Percentiles rank a stretch among this genome's conserved stretches.
Evolutionary conservation across 257 asterid genomes (phyloP).

Genomic region (Cruciata laevipes): DNA sequence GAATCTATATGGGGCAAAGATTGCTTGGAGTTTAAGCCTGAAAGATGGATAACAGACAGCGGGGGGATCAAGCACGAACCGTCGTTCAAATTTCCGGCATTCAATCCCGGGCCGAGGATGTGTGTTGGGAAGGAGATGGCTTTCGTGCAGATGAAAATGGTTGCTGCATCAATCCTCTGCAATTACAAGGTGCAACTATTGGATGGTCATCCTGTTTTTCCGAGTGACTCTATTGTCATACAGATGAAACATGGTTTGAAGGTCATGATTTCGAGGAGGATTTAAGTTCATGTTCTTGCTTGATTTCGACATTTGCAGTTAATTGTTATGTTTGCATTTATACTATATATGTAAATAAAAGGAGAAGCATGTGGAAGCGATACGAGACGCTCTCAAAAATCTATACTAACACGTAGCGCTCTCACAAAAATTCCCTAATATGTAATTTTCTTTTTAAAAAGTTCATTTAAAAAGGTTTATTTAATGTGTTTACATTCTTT

Average conservation of each 20-base stretch:
- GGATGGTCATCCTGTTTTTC: constrained; percentile 5
- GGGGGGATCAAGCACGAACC: neutral
- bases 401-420: too few relatives aligned
- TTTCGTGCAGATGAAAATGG: constrained; percentile 16
- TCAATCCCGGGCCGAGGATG: constrained; percentile 23
- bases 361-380: too few relatives aligned
- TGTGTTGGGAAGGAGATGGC: constrained; percentile 27
- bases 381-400: too few relatives aligned
- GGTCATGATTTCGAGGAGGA: neutral
- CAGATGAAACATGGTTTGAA: constrained; percentile 10
- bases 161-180: constrained; percentile 12
- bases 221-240: neutral
- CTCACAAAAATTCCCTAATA: too few relatives aligned
- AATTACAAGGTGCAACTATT: neutral
- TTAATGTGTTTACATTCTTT: too few relatives aligned
- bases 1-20: constrained; percentile 23
- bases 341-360: too few relatives aligned
- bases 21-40: constrained; percentile 19
- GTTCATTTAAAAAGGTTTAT: too few relatives aligned
- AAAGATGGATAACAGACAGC: constrained; percentile 18
- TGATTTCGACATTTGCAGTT: too few relatives aligned
- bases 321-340: too few relatives aligned
- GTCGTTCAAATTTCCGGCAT: constrained; percentile 15
- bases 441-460: too few relatives aligned
- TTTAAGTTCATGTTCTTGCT: neutral